phyloP scores from a whole-genome alignment of 768 basidiomycete genomes.

The Tricholoma furcatifolium region DNA sequence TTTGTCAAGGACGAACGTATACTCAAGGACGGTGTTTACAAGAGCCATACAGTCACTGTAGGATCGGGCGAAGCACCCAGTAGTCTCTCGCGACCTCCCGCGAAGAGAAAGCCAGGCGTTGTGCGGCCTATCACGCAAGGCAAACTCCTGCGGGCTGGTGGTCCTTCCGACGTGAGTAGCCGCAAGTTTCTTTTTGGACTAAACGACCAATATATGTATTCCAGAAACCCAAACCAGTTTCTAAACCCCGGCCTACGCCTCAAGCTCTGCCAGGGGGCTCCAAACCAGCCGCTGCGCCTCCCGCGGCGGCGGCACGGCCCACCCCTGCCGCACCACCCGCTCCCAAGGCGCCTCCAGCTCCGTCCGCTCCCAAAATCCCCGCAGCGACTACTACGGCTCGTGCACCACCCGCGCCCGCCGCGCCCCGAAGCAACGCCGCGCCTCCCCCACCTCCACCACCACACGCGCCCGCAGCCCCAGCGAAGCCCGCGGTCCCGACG shows the following conservation, averaged over 20 bases:
- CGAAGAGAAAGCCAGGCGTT: conserved; percentile 85
- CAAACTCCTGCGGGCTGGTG: conserved; percentile 74
- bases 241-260: conserved; percentile 58
- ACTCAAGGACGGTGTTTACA: conserved; percentile 78
- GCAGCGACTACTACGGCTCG: conserved; percentile 14
- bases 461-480: conserved; percentile 55
- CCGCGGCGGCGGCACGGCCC: conserved; percentile 31
- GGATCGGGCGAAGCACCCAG: conserved; percentile 82
- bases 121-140: conserved; percentile 85
- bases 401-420: conserved; percentile 30
- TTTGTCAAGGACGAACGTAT: conserved; percentile 89
- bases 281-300: conserved; percentile 32
- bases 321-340: conserved; percentile 33
- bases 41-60: conserved; percentile 89
- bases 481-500: conserved; percentile 65
- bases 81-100: conserved; percentile 80
- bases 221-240: conserved; percentile 50
- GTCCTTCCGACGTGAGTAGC: conserved; percentile 57
- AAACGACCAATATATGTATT: conserved; percentile 3
- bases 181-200: not conserved
- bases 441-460: conserved; percentile 37
- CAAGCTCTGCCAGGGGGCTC: conserved; percentile 64
- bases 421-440: conserved; percentile 32
- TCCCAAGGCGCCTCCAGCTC: conserved; percentile 32
- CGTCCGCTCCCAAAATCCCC: conserved; percentile 19